phyloP scores from a whole-genome alignment of 2,329 filamentous ascomycete species.

The Trichoderma cornu-damae region DNA sequence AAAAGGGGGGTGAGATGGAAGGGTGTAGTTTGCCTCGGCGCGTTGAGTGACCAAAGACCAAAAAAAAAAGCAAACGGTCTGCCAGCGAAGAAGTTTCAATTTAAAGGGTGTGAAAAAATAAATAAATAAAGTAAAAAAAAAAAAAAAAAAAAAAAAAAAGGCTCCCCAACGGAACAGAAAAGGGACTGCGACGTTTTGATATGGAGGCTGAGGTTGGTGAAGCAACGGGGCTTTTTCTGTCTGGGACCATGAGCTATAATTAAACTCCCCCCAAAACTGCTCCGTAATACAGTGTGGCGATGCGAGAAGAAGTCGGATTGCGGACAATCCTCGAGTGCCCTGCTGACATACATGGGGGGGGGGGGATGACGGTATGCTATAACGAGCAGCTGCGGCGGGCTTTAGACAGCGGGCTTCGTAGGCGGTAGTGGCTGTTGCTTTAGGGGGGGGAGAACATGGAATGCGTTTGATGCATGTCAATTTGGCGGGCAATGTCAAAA shows the following conservation, averaged over 20 bases:
- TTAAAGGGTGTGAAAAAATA: too few species aligned
- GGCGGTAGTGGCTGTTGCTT: neutral
- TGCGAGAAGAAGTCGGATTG: neutral
- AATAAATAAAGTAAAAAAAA: neutral
- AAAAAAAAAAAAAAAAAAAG: neutral
- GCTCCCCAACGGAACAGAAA: neutral
- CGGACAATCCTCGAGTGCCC: neutral
- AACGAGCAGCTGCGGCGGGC: neutral
- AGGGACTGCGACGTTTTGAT: conserved; percentile 7
- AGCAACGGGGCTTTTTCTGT: conserved; percentile 5
- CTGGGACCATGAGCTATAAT: conserved; percentile 12
- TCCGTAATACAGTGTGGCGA: conserved; percentile 14
- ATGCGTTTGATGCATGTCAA: too few species aligned
- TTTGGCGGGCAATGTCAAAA: too few species aligned
- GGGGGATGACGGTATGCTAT: too few species aligned
- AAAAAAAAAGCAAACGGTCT: neutral
- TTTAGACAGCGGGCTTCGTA: neutral
- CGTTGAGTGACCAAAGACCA: neutral
- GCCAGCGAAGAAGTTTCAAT: neutral
- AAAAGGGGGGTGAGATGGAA: too few species aligned
- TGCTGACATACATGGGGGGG: neutral
- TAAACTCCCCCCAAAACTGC: too few species aligned
- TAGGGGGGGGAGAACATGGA: neutral
- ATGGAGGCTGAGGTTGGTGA: conserved; percentile 7
- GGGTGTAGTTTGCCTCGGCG: too few species aligned